A percentile compares a stretch with the other conserved stretches of the same genome.
Evolutionary conservation across 2,329 filamentous ascomycete genomes (phyloP).

Genomic region (Fusarium paranaense): DNA sequence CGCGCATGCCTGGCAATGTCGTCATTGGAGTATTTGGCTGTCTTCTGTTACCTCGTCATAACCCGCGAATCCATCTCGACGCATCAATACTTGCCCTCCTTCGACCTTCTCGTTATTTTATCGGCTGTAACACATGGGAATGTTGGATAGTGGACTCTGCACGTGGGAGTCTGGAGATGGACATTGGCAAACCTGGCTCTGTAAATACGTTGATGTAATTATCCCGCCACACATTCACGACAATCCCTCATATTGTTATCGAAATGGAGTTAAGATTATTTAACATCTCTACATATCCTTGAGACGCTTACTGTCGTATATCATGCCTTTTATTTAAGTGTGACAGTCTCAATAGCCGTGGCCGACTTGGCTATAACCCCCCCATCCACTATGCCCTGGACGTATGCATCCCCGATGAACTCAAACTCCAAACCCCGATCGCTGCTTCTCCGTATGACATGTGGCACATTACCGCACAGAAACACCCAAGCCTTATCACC

Average conservation of each 20-base stretch:
- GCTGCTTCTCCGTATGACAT: background rate
- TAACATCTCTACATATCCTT: background rate
- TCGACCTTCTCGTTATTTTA: too few relatives aligned
- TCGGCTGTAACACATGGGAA: too few relatives aligned
- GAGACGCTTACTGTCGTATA: background rate
- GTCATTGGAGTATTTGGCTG: too few relatives aligned
- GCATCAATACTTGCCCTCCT: too few relatives aligned
- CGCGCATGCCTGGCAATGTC: background rate
- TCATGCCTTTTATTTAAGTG: background rate
- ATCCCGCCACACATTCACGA: too few relatives aligned
- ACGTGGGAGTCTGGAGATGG: too few relatives aligned
- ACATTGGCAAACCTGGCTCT: too few relatives aligned
- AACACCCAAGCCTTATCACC: background rate
- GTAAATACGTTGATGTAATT: too few relatives aligned
- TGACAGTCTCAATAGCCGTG: background rate
- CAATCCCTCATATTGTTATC: too few relatives aligned
- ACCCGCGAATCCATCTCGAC: too few relatives aligned
- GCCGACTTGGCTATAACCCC: background rate
- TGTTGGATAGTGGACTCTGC: too few relatives aligned
- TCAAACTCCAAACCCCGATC: background rate
- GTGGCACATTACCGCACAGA: background rate
- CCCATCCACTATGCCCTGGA: constrained; percentile 1
- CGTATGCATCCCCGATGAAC: background rate
- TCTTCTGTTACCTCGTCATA: too few relatives aligned
- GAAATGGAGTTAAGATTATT: background rate